Evolutionary conservation across 78 protist genomes (phyloP).

Genomic region (Anaeramoeba flamelloides): DNA sequence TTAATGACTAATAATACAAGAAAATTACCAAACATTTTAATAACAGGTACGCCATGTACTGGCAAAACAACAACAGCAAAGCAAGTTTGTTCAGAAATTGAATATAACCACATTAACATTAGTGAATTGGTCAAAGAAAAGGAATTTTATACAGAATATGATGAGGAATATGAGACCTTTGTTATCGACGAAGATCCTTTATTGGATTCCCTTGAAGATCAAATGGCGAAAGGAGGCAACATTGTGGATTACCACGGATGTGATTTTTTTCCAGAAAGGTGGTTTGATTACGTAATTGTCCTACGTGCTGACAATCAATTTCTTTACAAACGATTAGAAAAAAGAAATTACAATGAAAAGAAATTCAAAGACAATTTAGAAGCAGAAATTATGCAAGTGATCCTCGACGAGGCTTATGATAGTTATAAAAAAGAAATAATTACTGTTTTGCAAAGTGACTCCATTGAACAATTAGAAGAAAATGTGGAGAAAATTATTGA

Average conservation of each 20-base stretch:
- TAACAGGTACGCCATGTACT: constrained; percentile 37
- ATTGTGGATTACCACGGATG: constrained; percentile 19
- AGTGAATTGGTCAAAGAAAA: constrained; percentile 42
- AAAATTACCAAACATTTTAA: constrained; percentile 28
- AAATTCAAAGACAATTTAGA: constrained; percentile 62
- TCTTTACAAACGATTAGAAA: constrained; percentile 34
- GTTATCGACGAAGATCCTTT: constrained; percentile 3
- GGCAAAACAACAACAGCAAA: constrained; percentile 30
- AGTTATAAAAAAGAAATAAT: constrained; percentile 22
- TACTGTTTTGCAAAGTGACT: constrained; percentile 7
- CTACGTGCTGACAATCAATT: constrained; percentile 19
- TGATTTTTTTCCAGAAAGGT: constrained; percentile 21
- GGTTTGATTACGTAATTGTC: constrained; percentile 25
- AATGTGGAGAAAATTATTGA: too few species aligned
- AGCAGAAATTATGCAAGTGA: constrained; percentile 63
- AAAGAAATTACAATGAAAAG: constrained; percentile 29
- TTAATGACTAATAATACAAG: too few species aligned
- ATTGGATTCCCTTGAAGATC: constrained; percentile 22
- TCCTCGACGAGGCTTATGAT: constrained; percentile 57
- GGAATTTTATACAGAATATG: constrained; percentile 43
- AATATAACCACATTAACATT: constrained; percentile 35
- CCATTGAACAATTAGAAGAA: too few species aligned
- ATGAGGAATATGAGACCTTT: constrained; percentile 47
- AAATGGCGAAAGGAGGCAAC: constrained; percentile 17
- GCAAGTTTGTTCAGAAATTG: constrained; percentile 5